phyloP scores from a whole-genome alignment of 1,284 basidiomycete species.

The Ganoderma lingzhi region DNA sequence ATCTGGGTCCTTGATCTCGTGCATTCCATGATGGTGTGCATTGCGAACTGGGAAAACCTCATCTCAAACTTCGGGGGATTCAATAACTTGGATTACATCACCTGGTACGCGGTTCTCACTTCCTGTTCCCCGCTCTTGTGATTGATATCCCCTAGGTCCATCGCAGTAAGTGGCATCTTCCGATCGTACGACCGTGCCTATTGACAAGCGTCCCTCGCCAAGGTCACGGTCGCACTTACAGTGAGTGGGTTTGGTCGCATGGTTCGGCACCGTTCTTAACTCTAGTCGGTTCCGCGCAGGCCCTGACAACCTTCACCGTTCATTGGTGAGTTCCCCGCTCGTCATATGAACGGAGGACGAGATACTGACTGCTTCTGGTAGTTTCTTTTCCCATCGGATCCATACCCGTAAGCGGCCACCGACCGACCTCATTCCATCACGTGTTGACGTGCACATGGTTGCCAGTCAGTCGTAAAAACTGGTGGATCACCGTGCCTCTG shows the following conservation, averaged over 20 bases:
- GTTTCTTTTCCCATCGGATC: slow-evolving; percentile 28
- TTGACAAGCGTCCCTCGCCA: background rate
- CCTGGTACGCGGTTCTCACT: slow-evolving; percentile 13
- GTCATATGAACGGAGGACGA: background rate
- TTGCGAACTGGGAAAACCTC: slow-evolving; percentile 28
- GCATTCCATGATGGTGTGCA: slow-evolving; percentile 24
- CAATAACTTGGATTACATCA: slow-evolving; percentile 17
- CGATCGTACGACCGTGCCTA: background rate
- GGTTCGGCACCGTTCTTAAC: background rate
- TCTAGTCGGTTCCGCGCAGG: background rate
- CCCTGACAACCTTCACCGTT: slow-evolving; percentile 24
- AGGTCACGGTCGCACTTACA: slow-evolving; percentile 28
- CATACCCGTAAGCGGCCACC: slow-evolving; percentile 20
- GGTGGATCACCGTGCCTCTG: slow-evolving; percentile 25
- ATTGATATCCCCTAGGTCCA: slow-evolving; percentile 12
- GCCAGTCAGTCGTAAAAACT: slow-evolving; percentile 25
- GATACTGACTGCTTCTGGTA: background rate
- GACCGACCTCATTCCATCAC: background rate
- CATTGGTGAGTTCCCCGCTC: slow-evolving; percentile 17
- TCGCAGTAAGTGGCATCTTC: slow-evolving; percentile 15
- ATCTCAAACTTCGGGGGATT: slow-evolving; percentile 17
- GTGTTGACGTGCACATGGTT: background rate
- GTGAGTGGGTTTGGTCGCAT: background rate
- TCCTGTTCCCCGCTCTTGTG: background rate
- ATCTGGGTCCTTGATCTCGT: slow-evolving; percentile 22